Base-by-base conservation (phyloP, 2,329 filamentous ascomycete genomes). In the Pseudofabraea citricarpa region DNA sequence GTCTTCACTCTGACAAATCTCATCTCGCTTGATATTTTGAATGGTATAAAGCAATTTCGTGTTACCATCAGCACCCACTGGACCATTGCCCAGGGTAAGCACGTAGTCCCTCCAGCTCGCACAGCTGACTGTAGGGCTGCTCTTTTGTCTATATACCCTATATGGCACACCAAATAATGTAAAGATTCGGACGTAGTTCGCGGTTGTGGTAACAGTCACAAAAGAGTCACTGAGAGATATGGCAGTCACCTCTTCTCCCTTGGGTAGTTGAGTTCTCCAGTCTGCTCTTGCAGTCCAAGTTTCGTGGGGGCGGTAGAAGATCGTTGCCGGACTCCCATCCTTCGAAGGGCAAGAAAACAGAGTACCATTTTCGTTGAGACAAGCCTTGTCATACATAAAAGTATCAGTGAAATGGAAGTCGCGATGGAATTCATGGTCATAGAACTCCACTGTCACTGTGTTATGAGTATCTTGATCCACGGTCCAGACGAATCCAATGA, bases 341-440 rank as follows among this genome's bases (percentile, higher is more conserved):
- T 72, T 74, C 1, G 88, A 81, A 18, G 83, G 86, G 47, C 87
- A 91, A 1, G 90, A 86, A 60, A 96, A 96, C 1, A 95, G 74
- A 1, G 89, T 77, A 13, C 93, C 91, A 44, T 87, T 83, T 45
- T 94, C 86, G 55, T 87, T 83, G 45, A 98, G 72, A 58, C 91
- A 97, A 16, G 93, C 91, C 65, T 95, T 96, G 67, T 98, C 93
- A 65, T 97, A 97, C 4, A 90, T 74, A 61, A 90, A 96, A 1
- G 90, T 91, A 61, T 98, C 93, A 10, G 90, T 97, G 63, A 98
- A 97, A 68, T 97, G 93, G 57, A 96, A 96, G 63, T 97, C 90
- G 37, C 91, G 79, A 62, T 95, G 86, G 46, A 86, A 83, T 54
- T 95, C 90, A 46, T 90, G 85, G 63, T 98, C 94, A 62, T 97